Conservation (phyloP, 257 asterid species). For the Fraxinus excelsior region DNA sequence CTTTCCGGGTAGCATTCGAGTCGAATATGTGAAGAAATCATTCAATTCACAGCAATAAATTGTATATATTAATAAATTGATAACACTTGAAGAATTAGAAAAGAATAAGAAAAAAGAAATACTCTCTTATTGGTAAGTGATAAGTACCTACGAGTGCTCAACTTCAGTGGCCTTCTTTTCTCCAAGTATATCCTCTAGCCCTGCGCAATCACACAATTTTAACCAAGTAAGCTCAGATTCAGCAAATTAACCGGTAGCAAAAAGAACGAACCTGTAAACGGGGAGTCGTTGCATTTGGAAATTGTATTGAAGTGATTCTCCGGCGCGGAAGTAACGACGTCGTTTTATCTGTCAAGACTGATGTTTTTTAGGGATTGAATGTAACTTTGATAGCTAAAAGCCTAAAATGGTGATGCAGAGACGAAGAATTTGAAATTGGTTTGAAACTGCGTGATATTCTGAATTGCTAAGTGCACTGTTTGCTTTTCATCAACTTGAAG, state of each 20-base stretch:
- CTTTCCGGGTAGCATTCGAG: conserved; percentile 68
- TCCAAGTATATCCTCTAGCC: conserved; percentile 69
- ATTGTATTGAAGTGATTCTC: conserved; percentile 21
- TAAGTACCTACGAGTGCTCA: too few species aligned
- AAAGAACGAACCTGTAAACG: conserved; percentile 37
- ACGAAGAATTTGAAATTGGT: conserved; percentile 7
- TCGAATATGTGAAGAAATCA: conserved; percentile 27
- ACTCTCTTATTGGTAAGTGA: too few species aligned
- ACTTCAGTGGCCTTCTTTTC: conserved; percentile 62
- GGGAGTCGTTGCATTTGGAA: conserved; percentile 22
- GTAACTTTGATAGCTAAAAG: conserved; percentile 15
- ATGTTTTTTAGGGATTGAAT: conserved; percentile 26
- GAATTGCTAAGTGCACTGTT: too few species aligned
- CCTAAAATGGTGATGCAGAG: conserved; percentile 20
- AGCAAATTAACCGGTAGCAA: neutral
- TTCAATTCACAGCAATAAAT: too few species aligned
- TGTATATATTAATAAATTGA: too few species aligned
- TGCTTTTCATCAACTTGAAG: too few species aligned
- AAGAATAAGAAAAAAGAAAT: too few species aligned
- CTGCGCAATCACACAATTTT: conserved; percentile 27
- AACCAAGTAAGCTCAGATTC: neutral
- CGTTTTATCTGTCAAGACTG: conserved; percentile 18
- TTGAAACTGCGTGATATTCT: too few species aligned
- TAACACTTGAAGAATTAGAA: too few species aligned
- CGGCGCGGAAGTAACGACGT: conserved; percentile 19